Evolutionary conservation across 345 rosid species (phyloP), one percentile per base, ranked within the genome.

Genomic region (Schrenkiella parvula): DNA sequence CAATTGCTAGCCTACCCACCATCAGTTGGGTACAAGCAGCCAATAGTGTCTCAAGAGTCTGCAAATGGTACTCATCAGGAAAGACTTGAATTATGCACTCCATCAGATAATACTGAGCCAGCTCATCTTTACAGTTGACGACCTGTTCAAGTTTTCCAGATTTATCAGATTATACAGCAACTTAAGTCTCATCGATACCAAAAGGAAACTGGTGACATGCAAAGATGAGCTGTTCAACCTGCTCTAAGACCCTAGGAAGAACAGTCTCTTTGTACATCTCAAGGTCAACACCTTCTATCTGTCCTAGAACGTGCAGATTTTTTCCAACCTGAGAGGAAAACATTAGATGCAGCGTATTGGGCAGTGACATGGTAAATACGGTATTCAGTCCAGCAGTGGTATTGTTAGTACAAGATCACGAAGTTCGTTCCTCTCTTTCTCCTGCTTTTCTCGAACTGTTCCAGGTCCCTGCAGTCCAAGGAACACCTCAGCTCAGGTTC

Each of bases 391-490:
- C 47, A 81, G 68, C 5, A 17, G 51, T 42, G 78, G 72, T 74
- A 58, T 78, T 38, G 75, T 80, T n/a, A 75, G 82, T 92, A 92
- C 98, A 70, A 92, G 95, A 82, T 89, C 96, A 57, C 91, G 95
- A 37, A 92, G 95, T 73, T 87, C 89, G 38, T 72, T 87, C 85
- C 98, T 84, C 81, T 92, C 98, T 74, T 88, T 92, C 84, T 92
- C 90, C 91, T 56, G 96, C 87, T 79, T 88, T 83, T 84, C 89
- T 75, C 85, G 87, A 62, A 79, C 79, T 42, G 85, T 89, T 81
- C 84, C 88, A 80, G 88, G 90, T 82, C 92, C 98, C 98, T 92
- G 98, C 92, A 90, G 91, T 82, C 91, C 90, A 84, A 92, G 85
- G 89, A 91, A 91, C 79, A 79, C 92, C 88, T 86, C 96, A 89